Conservation (phyloP, 495 filamentous ascomycete genomes). For the Neurospora africana region DNA sequence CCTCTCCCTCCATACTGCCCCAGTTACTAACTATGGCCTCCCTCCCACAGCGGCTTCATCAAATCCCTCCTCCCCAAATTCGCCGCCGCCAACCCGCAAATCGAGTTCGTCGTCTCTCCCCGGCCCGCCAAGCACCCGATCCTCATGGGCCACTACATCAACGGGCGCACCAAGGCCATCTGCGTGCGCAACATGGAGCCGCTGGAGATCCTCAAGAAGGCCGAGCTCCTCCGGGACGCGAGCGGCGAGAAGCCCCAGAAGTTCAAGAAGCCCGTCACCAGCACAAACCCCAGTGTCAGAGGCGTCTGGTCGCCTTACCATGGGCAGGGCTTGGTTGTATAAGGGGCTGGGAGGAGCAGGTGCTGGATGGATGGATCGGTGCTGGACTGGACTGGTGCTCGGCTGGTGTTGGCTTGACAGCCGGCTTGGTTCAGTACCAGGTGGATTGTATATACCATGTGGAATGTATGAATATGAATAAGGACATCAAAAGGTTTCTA, state of each 20-base stretch:
- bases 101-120: slow-evolving; percentile 84
- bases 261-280: slow-evolving; percentile 70
- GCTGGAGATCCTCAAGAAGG: slow-evolving; percentile 73
- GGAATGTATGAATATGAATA: background rate
- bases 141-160: slow-evolving; percentile 78
- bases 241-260: slow-evolving; percentile 75
- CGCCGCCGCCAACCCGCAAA: slow-evolving; percentile 69
- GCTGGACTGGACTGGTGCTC: background rate
- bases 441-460: background rate
- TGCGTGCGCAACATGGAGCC: slow-evolving; percentile 80
- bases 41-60: slow-evolving; percentile 61
- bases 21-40: background rate
- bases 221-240: slow-evolving; percentile 65
- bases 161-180: slow-evolving; percentile 74
- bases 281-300: slow-evolving; percentile 84
- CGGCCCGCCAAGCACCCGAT: slow-evolving; percentile 80
- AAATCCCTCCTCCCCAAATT: slow-evolving; percentile 63
- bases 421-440: background rate
- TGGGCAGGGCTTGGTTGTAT: slow-evolving; percentile 44
- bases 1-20: background rate
- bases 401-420: background rate
- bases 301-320: slow-evolving; percentile 94
- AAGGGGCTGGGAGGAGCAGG: background rate
- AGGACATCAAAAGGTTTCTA: background rate
- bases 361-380: no score